Base-by-base conservation (phyloP, 2,329 filamentous ascomycete species). In the Acephala macrosclerotiorum region DNA sequence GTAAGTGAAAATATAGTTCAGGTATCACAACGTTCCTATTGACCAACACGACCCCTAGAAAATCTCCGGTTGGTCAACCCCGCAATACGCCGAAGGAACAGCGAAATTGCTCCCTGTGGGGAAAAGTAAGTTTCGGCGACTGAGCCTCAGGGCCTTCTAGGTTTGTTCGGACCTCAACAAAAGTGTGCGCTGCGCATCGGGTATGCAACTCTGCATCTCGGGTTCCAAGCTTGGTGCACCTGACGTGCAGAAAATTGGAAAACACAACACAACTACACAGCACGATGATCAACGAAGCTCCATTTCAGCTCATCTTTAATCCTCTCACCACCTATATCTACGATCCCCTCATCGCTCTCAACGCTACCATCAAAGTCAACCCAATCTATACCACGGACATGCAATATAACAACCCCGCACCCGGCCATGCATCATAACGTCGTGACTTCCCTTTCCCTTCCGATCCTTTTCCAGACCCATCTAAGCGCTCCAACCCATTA, bases 381-480 rank as follows among this genome's bases (percentile, higher is more conserved):
- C 29, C 29, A 33, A 9, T 33, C 29, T 33, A 33, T 33, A 33
- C 29, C 14, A 29, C 25, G n/a, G n/a, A 53, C 49, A 53, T 53
- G 49, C 49, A 53, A n/a, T 8, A 14, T 33, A 53, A 7, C 49
- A 25, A 22, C 22, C 14, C n/a, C n/a, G n/a, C n/a, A 33, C 49
- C 49, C 22, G 18, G 16, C 49, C 49, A 53, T 53, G 49, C 49
- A 53, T 53, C 49, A 53, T 53, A 53, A 53, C 25, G 49, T 53
- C 49, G 49, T 53, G 22, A 53, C 49, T 33, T 18, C 20, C 45
- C 22, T 18, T 53, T 22, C 26, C 16, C 29, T 33, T 53, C 26
- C 26, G 14, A 33, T 11, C n/a, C 4, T n/a, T n/a, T n/a, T 49
- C 49, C 25, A n/a, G 14, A 33, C 3, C 25, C 49, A 33, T 33